phyloP scores from a whole-genome alignment of 225 moss, liverwort and hornwort species.

The Straminergon stramineum region DNA sequence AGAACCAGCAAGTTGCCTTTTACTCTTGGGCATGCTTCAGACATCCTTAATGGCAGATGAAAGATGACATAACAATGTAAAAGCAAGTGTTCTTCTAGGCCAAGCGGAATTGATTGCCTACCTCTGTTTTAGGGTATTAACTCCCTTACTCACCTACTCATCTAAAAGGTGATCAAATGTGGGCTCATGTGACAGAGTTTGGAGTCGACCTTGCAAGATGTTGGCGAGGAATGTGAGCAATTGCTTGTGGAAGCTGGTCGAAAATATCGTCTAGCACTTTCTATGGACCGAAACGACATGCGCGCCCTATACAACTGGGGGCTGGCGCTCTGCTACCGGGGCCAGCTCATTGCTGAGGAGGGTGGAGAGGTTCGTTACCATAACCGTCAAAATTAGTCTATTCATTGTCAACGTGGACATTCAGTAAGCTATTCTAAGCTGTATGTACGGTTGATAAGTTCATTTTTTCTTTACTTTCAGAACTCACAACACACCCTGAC shows the following conservation, averaged over 20 bases:
- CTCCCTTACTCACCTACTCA: background rate
- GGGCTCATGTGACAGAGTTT: conserved; percentile 20
- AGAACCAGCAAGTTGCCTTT: background rate
- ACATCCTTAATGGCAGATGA: background rate
- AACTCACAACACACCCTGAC: background rate
- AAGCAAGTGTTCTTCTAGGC: background rate
- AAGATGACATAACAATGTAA: background rate
- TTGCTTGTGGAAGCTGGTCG: conserved; percentile 87
- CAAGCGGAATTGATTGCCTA: background rate
- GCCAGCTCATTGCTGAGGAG: conserved; percentile 90
- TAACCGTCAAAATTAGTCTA: background rate
- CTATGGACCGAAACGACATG: conserved; percentile 74
- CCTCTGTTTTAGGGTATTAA: background rate
- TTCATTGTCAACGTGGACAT: background rate
- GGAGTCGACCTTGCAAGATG: conserved; percentile 70
- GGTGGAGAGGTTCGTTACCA: conserved; percentile 70
- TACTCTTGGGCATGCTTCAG: background rate
- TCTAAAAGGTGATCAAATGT: background rate
- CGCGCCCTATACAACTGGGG: conserved; percentile 96
- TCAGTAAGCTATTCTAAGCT: background rate
- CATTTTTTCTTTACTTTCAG: background rate
- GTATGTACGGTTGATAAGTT: background rate
- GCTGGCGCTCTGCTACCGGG: conserved; percentile 85
- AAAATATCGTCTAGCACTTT: conserved; percentile 72
- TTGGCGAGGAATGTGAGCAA: conserved; percentile 94